A percentile compares a stretch with the other conserved stretches of the same genome.
phyloP scores from a whole-genome alignment of 2,329 filamentous ascomycete genomes.

The Alternaria metachromatica region DNA sequence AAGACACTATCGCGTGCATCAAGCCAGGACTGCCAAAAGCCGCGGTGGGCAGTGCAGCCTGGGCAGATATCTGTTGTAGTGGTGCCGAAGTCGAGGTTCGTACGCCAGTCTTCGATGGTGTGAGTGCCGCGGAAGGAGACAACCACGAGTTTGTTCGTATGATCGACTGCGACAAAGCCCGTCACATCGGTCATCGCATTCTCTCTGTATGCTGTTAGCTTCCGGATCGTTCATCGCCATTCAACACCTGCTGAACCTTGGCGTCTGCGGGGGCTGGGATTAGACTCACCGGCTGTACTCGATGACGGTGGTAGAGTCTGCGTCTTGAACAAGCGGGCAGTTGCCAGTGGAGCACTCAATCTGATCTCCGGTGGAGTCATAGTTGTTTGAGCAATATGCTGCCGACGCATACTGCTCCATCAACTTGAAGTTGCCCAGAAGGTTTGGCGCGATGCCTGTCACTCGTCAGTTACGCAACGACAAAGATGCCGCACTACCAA shows the following conservation, averaged over 20 bases:
- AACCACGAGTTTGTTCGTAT: constrained; percentile 60
- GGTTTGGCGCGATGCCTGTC: constrained; percentile 23
- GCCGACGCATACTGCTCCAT: constrained; percentile 59
- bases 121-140: constrained; percentile 65
- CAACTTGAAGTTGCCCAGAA: constrained; percentile 34
- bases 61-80: constrained; percentile 51
- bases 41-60: constrained; percentile 63
- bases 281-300: constrained; percentile 49
- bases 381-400: constrained; percentile 60
- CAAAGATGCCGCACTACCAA: no score
- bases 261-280: neutral
- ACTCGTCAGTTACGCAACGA: neutral
- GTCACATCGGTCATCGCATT: constrained; percentile 51
- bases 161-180: constrained; percentile 55
- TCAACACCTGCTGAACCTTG: neutral
- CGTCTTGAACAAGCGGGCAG: constrained; percentile 57
- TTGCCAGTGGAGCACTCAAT: constrained; percentile 55
- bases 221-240: neutral
- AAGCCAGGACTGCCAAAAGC: constrained; percentile 66
- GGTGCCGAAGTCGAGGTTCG: constrained; percentile 58
- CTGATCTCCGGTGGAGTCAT: constrained; percentile 50
- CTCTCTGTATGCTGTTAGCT: constrained; percentile 14
- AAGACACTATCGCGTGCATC: constrained; percentile 58
- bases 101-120: constrained; percentile 67
- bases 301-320: constrained; percentile 51